These are phyloP conservation scores for Ambrosia hybrid DNA, from an alignment of 140 eudicot genomes.

Conservation along the genomic window DNA sequence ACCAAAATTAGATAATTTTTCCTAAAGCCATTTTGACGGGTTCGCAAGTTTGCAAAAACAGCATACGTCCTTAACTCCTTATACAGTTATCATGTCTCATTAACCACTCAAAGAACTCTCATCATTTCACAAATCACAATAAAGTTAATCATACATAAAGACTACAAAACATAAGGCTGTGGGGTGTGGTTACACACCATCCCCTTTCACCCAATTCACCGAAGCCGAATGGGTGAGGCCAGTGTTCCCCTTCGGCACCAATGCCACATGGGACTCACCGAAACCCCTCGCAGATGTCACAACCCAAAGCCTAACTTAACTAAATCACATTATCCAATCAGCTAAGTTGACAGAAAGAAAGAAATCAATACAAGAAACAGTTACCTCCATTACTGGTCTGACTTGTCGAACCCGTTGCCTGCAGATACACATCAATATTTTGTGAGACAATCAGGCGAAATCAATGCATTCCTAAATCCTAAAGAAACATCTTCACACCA, in stretches of 20 bases:
- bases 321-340: background rate
- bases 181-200: too few species aligned
- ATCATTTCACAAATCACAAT: background rate
- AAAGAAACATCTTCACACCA: too few species aligned
- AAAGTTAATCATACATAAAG: background rate
- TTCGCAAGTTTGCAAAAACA: background rate
- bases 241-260: too few species aligned
- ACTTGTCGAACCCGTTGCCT: constrained; percentile 39
- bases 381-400: constrained; percentile 43
- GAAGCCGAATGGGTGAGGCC: too few species aligned
- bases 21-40: background rate
- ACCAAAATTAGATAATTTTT: background rate
- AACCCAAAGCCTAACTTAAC: background rate
- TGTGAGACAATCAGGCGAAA: background rate
- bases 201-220: too few species aligned
- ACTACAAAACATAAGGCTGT: too few species aligned
- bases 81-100: background rate
- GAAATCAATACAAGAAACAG: constrained; percentile 9
- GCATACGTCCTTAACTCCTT: background rate
- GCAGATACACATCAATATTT: constrained; percentile 18
- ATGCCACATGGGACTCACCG: too few species aligned
- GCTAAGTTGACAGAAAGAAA: constrained; percentile 16
- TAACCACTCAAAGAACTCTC: constrained; percentile 3
- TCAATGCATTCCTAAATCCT: too few species aligned
- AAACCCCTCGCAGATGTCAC: too few species aligned